A percentile compares a stretch with the other conserved stretches of the same genome.
Conservation (phyloP, 345 rosid species). For the Sonneratia caseolaris region DNA sequence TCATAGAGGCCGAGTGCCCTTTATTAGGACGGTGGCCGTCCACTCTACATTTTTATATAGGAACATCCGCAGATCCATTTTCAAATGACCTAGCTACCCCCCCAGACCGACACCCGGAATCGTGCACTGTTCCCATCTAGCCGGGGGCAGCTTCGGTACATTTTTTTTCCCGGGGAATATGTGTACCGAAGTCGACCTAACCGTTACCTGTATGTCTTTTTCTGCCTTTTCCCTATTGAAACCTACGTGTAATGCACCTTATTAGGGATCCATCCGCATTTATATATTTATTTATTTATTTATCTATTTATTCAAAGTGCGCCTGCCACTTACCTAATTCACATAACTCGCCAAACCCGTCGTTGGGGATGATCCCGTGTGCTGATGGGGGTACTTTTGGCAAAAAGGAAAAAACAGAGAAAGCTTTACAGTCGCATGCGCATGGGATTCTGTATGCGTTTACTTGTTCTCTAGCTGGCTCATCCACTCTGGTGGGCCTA, state of each 20-base stretch:
- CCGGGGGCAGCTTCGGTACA: conserved; percentile 4
- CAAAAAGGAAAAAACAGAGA: background rate
- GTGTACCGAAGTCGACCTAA: background rate
- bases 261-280: background rate
- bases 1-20: background rate
- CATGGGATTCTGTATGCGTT: background rate
- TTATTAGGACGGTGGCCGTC: conserved; percentile 1
- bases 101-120: background rate
- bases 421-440: conserved; percentile 2
- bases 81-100: conserved; percentile 5
- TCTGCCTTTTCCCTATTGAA: conserved; percentile 9
- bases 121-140: background rate
- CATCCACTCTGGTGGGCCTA: background rate
- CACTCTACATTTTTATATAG: background rate
- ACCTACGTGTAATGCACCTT: conserved; percentile 35
- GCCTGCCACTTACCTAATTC: background rate
- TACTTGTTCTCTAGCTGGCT: background rate
- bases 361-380: background rate
- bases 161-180: background rate
- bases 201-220: conserved; percentile 3
- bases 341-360: background rate
- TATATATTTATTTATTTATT: too few relatives aligned
- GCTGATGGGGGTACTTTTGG: background rate
- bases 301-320: background rate
- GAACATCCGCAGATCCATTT: background rate